A percentile compares a stretch with the other conserved stretches of the same genome.
These are phyloP conservation scores for Penicillium nordicum DNA, from an alignment of 2,329 filamentous ascomycete genomes.

Conservation along the genomic window DNA sequence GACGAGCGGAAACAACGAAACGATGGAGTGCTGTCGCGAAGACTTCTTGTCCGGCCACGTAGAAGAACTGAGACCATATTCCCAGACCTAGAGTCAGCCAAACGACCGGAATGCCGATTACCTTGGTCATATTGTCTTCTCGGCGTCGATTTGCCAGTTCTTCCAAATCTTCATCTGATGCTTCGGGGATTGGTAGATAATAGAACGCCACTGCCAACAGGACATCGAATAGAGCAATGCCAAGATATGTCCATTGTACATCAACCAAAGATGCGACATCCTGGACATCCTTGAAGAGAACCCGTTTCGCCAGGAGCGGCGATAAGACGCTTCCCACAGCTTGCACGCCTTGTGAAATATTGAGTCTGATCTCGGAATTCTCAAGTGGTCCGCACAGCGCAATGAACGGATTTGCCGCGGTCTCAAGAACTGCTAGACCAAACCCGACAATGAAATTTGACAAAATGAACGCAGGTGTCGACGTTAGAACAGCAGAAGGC, in stretches of 20 bases:
- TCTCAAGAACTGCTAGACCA: constrained; percentile 59
- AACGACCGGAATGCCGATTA: constrained; percentile 49
- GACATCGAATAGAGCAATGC: constrained; percentile 60
- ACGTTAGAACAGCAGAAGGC: constrained; percentile 62
- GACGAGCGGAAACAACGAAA: constrained; percentile 43
- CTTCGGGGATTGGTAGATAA: constrained; percentile 61
- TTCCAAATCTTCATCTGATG: constrained; percentile 58
- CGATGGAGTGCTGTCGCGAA: constrained; percentile 48
- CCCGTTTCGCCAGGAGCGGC: constrained; percentile 57
- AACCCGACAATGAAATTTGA: constrained; percentile 63
- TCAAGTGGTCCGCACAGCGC: constrained; percentile 59
- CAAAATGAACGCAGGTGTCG: constrained; percentile 58
- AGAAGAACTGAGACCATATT: constrained; percentile 56
- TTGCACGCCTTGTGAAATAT: constrained; percentile 60
- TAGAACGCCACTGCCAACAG: constrained; percentile 58
- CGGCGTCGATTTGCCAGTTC: constrained; percentile 52
- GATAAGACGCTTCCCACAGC: constrained; percentile 59
- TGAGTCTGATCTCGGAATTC: constrained; percentile 59
- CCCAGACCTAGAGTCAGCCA: constrained; percentile 57
- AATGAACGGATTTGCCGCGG: constrained; percentile 61
- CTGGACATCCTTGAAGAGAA: constrained; percentile 52
- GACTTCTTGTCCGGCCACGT: constrained; percentile 59
- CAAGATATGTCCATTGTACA: constrained; percentile 64
- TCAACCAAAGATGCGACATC: constrained; percentile 54
- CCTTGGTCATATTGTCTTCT: constrained; percentile 47